Percentiles rank a stretch among this genome's conserved stretches.
phyloP scores from a whole-genome alignment of 805 yeast genomes.

The Metschnikowia kunwiensis region DNA sequence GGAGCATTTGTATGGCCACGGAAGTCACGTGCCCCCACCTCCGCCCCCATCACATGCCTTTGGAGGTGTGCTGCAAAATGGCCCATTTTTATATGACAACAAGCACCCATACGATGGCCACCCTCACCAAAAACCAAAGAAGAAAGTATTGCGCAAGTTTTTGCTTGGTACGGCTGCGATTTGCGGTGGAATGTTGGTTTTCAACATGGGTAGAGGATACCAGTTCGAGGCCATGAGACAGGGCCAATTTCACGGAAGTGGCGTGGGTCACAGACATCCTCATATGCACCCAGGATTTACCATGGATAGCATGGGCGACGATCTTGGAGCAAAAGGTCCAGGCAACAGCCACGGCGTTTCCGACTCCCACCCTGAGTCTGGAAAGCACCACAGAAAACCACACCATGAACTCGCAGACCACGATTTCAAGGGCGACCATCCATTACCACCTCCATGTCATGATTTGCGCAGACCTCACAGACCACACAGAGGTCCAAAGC shows the following conservation, averaged over 20 bases:
- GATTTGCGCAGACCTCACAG: too few relatives aligned
- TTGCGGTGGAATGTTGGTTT: conserved; percentile 16
- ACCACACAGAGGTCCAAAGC: too few relatives aligned
- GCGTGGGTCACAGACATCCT: neutral
- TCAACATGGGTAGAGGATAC: conserved; percentile 18
- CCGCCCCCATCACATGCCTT: conserved; percentile 10
- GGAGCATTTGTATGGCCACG: neutral
- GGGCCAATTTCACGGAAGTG: neutral
- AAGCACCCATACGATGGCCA: too few relatives aligned
- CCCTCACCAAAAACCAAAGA: conserved; percentile 4
- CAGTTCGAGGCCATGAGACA: conserved; percentile 8
- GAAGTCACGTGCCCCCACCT: conserved; percentile 6
- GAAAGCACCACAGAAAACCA: too few relatives aligned
- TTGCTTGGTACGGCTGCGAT: conserved; percentile 12
- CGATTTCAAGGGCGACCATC: too few relatives aligned
- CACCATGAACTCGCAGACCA: too few relatives aligned
- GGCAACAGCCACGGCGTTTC: too few relatives aligned
- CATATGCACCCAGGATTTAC: conserved; percentile 8
- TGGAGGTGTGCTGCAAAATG: conserved; percentile 2
- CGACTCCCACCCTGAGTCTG: too few relatives aligned
- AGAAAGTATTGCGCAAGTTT: conserved; percentile 3
- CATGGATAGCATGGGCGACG: too few relatives aligned
- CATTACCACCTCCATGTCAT: too few relatives aligned
- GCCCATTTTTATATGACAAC: conserved; percentile 12
- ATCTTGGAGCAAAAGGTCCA: too few relatives aligned